Evolutionary conservation across 1,139 yeast species (phyloP), one percentile per base, ranked within the genome.

Genomic region (Pichia kudriavzevii): DNA sequence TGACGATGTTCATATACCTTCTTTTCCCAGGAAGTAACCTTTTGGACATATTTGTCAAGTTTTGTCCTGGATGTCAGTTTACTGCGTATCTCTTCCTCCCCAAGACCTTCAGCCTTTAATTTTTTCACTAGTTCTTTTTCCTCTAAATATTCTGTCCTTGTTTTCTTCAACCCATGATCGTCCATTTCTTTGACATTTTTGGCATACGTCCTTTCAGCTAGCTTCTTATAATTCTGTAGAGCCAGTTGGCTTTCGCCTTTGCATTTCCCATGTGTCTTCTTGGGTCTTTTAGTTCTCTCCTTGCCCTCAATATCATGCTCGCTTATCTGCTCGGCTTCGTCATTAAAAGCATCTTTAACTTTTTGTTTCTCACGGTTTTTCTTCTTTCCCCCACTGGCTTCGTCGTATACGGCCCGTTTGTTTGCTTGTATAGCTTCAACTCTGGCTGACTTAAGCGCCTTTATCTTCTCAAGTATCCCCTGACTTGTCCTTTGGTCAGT

Each of bases 161-260:
- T 14, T 11, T 43, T 35, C 18, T 30, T 39, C 22, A 23, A 3
- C 13, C 39, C 18, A n/a, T 31, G 70, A 5, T 51, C 49, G 13
- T 30, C 17, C 9, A 69, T 33, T 5, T 56, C 57, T 16, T 54
- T 48, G 9, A 76, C 50, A 20, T 67, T 71, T 44, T 73, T 72
- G 33, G 60, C 48, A 50, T 77, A 78, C 0, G 79, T 64, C 35
- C 59, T 65, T 29, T 72, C 73, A 0, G 85, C 85, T 27, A 78
- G 52, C 26, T 69, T 67, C 29, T 65, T 58, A 44, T 62, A 67
- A 48, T 74, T 73, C 33, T 64, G 64, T 28, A 56, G 55, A 18
- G 49, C 53, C n/a, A n/a, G n/a, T n/a, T n/a, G n/a, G n/a, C n/a
- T n/a, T n/a, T n/a, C n/a, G n/a, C n/a, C n/a, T n/a, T n/a, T n/a